Evolutionary conservation across 768 basidiomycete genomes (phyloP), one percentile per base, ranked within the genome.

Genomic region (Leccinum broughii): DNA sequence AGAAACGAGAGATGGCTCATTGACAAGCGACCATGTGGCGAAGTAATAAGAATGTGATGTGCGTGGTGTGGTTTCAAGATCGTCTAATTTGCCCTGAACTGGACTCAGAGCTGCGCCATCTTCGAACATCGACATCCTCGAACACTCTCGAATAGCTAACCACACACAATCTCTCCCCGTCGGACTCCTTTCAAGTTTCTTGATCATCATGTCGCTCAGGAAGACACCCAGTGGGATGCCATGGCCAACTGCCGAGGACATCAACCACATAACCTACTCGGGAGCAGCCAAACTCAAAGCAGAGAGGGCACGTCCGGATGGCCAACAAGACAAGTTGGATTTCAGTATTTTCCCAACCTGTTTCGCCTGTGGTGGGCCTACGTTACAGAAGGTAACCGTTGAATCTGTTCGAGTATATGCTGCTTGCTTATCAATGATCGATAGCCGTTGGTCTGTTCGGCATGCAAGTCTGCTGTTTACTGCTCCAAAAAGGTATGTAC

Each of bases 391-490:
- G 67, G 72, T 74, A 24, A 34, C 6, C n/a, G n/a, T n/a, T n/a
- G n/a, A 14, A 10, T 39, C 20, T 28, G 24, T 35, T 50, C 30
- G 9, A 55, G 28, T 50, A 48, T 17, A 4, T 32, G 37, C 50
- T 39, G 14, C 32, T 55, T 50, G 41, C 48, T 62, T 35, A 60
- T 41, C 49, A 24, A 14, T 52, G 41, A 24, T 48, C 39, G 22
- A 60, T 55, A 74, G 74, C 56, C 70, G 5, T 58, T 63, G 48
- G 54, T 75, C 30, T 75, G 74, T 58, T 67, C 67, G 10, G 69
- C 64, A 51, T 74, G 74, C 37, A 72, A 50, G 55, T 69, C 72
- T 8, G 60, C 64, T 15, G n/a, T 74, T 35, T 74, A 74, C 41
- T 74, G 74, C 59, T 71, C 72, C 37, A 74, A 61, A 59, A 68